phyloP scores from a whole-genome alignment of 306 rosid species.

The Corylus americana region DNA sequence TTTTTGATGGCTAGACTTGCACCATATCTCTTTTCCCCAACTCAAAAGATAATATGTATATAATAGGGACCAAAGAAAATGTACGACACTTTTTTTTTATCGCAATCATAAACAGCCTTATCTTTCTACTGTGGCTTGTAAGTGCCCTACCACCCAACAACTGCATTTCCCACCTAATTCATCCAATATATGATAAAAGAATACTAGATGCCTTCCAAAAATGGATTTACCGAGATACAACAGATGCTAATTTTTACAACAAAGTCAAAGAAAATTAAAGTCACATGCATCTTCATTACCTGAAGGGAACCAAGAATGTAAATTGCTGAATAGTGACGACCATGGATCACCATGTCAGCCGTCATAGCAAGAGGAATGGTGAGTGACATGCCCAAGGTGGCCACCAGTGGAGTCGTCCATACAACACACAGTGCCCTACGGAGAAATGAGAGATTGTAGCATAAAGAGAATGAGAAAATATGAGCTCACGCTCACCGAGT shows the following conservation, averaged over 20 bases:
- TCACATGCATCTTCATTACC: conserved; percentile 43
- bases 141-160: background rate
- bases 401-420: conserved; percentile 98
- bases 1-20: too few species aligned
- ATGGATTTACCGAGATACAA: background rate
- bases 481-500: conserved; percentile 3
- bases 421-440: conserved; percentile 93
- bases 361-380: conserved; percentile 98
- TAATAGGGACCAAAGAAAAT: too few species aligned
- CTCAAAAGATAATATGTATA: too few species aligned
- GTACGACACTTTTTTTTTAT: too few species aligned
- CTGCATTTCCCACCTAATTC: background rate
- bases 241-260: background rate
- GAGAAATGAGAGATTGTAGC: conserved; percentile 26
- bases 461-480: conserved; percentile 14
- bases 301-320: conserved; percentile 91
- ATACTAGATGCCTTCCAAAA: background rate
- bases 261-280: background rate
- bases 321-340: conserved; percentile 85
- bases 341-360: conserved; percentile 97
- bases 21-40: too few species aligned
- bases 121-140: too few species aligned
- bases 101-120: too few species aligned
- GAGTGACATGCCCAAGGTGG: conserved; percentile 98
- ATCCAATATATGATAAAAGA: background rate